Conservation (phyloP, 352 stramenopile genomes). For the Phytophthora ramorum region DNA sequence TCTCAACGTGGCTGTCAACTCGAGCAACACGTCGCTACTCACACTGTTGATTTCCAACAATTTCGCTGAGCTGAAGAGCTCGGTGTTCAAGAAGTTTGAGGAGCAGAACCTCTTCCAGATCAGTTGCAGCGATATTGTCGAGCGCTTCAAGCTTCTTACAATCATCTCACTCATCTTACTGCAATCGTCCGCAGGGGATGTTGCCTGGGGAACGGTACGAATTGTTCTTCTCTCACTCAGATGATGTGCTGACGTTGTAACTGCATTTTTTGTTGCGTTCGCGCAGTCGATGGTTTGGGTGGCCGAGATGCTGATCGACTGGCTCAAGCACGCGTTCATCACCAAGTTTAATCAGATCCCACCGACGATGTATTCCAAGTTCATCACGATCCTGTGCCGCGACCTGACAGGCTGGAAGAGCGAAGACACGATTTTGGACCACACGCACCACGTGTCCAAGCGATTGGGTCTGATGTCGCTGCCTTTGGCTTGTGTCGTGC, state of each 20-base stretch:
- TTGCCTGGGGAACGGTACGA: constrained; percentile 76
- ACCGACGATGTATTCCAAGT: constrained; percentile 95
- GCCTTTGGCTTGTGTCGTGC: constrained; percentile 94
- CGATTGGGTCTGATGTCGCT: constrained; percentile 94
- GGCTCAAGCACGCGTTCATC: constrained; percentile 99
- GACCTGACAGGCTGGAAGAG: constrained; percentile 96
- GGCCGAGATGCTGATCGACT: constrained; percentile 97
- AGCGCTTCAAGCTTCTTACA: constrained; percentile 97
- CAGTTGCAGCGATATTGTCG: constrained; percentile 96
- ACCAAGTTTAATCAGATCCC: constrained; percentile 99
- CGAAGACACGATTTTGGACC: constrained; percentile 92
- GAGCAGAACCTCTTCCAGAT: constrained; percentile 98
- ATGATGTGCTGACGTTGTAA: neutral
- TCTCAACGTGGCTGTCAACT: constrained; percentile 97
- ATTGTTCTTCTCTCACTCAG: neutral
- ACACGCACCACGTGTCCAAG: constrained; percentile 95
- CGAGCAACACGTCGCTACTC: constrained; percentile 93
- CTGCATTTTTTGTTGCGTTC: neutral
- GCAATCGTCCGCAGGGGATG: constrained; percentile 82
- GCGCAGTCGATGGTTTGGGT: constrained; percentile 89
- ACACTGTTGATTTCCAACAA: constrained; percentile 98
- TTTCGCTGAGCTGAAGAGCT: constrained; percentile 98
- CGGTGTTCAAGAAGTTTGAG: constrained; percentile 98
- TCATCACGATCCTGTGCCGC: constrained; percentile 93
- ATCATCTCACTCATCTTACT: constrained; percentile 96